phyloP scores from a whole-genome alignment of 2,329 filamentous ascomycete genomes.

The Didymella glomerata region DNA sequence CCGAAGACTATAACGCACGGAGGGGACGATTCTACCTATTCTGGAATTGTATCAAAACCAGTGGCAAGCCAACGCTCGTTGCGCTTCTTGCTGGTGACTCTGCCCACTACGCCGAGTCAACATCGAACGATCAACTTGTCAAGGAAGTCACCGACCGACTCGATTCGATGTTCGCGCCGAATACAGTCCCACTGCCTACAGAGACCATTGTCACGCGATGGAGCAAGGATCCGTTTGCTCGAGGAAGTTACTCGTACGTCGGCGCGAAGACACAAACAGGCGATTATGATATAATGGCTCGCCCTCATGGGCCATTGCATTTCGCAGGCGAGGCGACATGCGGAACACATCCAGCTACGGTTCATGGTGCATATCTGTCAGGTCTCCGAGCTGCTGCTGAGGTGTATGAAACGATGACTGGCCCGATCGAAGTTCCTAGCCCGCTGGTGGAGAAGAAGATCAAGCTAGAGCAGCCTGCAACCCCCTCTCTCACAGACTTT shows the following conservation, averaged over 20 bases:
- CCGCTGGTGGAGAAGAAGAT: constrained; percentile 73
- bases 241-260: constrained; percentile 94
- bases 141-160: constrained; percentile 82
- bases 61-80: constrained; percentile 83
- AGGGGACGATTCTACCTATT: constrained; percentile 97
- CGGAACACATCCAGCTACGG: constrained; percentile 93
- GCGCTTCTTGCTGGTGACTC: constrained; percentile 96
- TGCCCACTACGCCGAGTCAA: constrained; percentile 84
- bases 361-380: constrained; percentile 95
- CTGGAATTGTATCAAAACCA: constrained; percentile 93
- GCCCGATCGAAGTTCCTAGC: constrained; percentile 76
- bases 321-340: constrained; percentile 98
- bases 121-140: constrained; percentile 77
- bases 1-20: constrained; percentile 78
- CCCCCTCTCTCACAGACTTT: constrained; percentile 22
- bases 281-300: constrained; percentile 93
- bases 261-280: constrained; percentile 81
- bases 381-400: constrained; percentile 90
- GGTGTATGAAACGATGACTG: constrained; percentile 79
- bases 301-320: constrained; percentile 82
- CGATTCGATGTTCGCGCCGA: constrained; percentile 72
- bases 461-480: constrained; percentile 34
- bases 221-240: constrained; percentile 89
- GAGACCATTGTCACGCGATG: constrained; percentile 93
- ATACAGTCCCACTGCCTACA: constrained; percentile 74